Percentiles rank a stretch among this genome's conserved stretches.
These are phyloP conservation scores for Daedaleopsis nitida DNA, from an alignment of 768 basidiomycete genomes.

Conservation along the genomic window DNA sequence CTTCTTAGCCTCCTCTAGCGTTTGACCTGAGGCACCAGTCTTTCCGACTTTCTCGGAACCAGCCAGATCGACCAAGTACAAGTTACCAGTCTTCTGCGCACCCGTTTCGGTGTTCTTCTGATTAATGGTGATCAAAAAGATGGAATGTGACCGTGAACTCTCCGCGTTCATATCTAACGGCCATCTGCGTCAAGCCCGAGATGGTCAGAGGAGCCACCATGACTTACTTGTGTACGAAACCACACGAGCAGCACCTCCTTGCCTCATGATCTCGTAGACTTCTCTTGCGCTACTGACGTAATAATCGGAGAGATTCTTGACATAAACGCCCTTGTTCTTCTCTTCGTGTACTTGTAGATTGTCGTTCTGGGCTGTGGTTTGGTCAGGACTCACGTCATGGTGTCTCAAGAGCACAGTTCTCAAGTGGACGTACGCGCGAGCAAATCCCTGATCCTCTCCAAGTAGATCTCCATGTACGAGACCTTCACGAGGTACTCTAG, in stretches of 20 bases:
- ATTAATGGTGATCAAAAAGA: conserved; percentile 96
- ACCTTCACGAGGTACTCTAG: conserved; percentile 99
- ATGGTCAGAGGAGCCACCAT: not conserved
- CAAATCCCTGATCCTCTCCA: conserved; percentile 93
- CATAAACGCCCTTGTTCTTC: conserved; percentile 95
- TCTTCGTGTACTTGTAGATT: conserved; percentile 99
- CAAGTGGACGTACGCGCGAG: conserved; percentile 76
- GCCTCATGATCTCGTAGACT: conserved; percentile 99
- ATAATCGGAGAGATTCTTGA: conserved; percentile 96
- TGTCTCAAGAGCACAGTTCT: not conserved
- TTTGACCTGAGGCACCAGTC: conserved; percentile 98
- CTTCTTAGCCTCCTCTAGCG: conserved; percentile 99
- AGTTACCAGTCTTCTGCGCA: conserved; percentile 92
- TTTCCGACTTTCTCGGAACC: conserved; percentile 99
- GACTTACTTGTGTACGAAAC: conserved; percentile 91
- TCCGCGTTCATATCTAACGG: conserved; percentile 97
- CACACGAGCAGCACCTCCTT: conserved; percentile 87
- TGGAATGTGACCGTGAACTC: conserved; percentile 97
- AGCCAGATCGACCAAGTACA: conserved; percentile 97
- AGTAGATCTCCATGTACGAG: conserved; percentile 99
- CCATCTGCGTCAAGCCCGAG: not conserved
- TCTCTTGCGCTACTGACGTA: conserved; percentile 95
- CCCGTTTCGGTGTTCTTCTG: conserved; percentile 97
- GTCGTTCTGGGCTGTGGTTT: conserved; percentile 82
- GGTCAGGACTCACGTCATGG: not conserved